Evolutionary conservation across 371 early-diverging fungal species (phyloP).

Genomic region (Apophysomyces sp.): DNA sequence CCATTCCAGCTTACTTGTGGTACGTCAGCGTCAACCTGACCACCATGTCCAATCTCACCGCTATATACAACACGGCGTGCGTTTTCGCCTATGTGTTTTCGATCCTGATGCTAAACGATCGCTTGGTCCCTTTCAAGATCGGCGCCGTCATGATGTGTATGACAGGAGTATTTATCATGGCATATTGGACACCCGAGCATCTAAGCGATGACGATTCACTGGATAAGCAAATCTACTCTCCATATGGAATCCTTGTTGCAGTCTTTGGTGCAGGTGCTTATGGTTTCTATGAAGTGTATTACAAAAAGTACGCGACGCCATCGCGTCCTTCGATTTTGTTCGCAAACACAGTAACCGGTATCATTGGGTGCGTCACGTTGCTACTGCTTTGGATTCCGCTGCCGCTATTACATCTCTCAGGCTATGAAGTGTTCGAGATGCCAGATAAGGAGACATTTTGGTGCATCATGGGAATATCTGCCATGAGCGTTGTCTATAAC

Average conservation of each 20-base stretch:
- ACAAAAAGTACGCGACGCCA: constrained; percentile 75
- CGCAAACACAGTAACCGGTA: constrained; percentile 69
- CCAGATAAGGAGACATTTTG: constrained; percentile 55
- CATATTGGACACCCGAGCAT: constrained; percentile 33
- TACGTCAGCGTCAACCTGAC: constrained; percentile 73
- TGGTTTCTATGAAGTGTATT: constrained; percentile 75
- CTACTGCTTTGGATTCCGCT: constrained; percentile 72
- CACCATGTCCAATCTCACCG: constrained; percentile 77
- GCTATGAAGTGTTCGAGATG: constrained; percentile 66
- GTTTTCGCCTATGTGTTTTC: constrained; percentile 84
- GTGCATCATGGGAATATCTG: constrained; percentile 61
- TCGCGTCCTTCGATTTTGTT: constrained; percentile 63
- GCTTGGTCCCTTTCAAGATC: constrained; percentile 55
- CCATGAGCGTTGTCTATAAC: constrained; percentile 76
- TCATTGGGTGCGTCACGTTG: constrained; percentile 61
- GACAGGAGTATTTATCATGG: constrained; percentile 69
- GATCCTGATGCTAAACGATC: constrained; percentile 64
- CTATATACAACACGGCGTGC: constrained; percentile 80
- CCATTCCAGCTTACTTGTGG: constrained; percentile 79
- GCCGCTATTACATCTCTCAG: constrained; percentile 63
- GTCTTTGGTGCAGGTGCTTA: constrained; percentile 53
- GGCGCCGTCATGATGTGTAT: constrained; percentile 67
- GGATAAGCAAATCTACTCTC: constrained; percentile 4
- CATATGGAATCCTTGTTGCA: constrained; percentile 54
- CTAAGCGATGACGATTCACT: constrained; percentile 3